These are phyloP conservation scores for Tetratostichococcus sp. DNA, from an alignment of 139 green algal species.

Conservation along the genomic window DNA sequence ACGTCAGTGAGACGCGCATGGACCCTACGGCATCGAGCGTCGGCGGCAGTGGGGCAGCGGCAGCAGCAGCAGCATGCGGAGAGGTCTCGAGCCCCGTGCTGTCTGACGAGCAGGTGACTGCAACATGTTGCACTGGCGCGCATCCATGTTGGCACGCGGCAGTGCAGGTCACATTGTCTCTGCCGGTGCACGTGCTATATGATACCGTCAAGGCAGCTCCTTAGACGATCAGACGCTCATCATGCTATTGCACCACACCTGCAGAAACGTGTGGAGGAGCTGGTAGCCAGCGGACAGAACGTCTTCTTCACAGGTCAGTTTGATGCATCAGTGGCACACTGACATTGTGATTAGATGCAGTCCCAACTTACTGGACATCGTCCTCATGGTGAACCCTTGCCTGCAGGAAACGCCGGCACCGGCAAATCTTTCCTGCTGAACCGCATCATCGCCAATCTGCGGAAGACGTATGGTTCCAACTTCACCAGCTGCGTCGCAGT, in stretches of 20 bases:
- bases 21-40: too few species aligned
- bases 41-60: neutral
- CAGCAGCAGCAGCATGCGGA: too few species aligned
- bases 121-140: neutral
- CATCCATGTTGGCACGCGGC: too few species aligned
- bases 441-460: constrained; percentile 34
- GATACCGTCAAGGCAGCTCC: too few species aligned
- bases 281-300: constrained; percentile 43
- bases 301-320: constrained; percentile 71
- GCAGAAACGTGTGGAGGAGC: constrained; percentile 29
- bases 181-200: too few species aligned
- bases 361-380: too few species aligned
- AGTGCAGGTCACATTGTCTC: too few species aligned
- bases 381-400: too few species aligned
- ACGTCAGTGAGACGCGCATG: neutral
- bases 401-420: neutral
- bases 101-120: constrained; percentile 1
- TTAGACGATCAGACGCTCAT: neutral
- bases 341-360: too few species aligned
- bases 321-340: too few species aligned
- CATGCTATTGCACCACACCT: neutral
- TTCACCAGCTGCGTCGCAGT: constrained; percentile 42
- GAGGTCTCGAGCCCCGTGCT: constrained; percentile 13
- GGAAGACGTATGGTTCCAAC: constrained; percentile 24
- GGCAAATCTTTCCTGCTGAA: constrained; percentile 66